These are phyloP conservation scores for Saccharum officinarum DNA, from an alignment of 176 grass and related monocot species.

Conservation along the genomic window DNA sequence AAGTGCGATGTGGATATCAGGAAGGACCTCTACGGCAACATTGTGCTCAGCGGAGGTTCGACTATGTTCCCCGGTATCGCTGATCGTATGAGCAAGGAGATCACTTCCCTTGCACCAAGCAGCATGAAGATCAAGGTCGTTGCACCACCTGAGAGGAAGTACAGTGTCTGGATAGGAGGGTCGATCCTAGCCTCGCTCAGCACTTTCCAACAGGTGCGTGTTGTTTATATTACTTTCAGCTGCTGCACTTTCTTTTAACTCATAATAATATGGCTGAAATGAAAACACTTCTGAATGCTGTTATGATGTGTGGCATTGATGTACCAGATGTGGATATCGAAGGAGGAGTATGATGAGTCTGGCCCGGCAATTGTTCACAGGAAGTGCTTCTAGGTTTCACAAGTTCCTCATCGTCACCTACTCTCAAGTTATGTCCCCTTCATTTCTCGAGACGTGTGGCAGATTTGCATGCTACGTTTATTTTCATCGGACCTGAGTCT, in stretches of 20 bases:
- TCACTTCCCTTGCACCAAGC: constrained; percentile 59
- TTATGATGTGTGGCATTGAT: background rate
- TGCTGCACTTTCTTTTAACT: background rate
- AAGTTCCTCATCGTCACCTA: background rate
- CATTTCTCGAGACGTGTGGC: constrained; percentile 40
- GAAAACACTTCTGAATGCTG: background rate
- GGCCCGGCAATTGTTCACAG: constrained; percentile 76
- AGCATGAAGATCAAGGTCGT: constrained; percentile 85
- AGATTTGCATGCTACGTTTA: constrained; percentile 40
- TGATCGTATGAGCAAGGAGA: constrained; percentile 94
- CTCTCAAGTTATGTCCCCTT: constrained; percentile 15
- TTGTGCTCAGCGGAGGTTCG: constrained; percentile 84
- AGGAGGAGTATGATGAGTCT: constrained; percentile 71
- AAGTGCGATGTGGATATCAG: constrained; percentile 92
- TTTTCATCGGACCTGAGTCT: constrained; percentile 20
- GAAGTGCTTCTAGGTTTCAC: constrained; percentile 62
- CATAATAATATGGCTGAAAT: background rate
- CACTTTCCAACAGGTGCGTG: constrained; percentile 69
- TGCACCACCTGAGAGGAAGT: constrained; percentile 66
- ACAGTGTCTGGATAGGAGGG: constrained; percentile 84
- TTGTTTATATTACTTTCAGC: background rate
- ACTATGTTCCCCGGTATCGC: constrained; percentile 81
- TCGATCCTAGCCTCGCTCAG: constrained; percentile 78
- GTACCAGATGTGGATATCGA: constrained; percentile 75
- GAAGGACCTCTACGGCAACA: constrained; percentile 72